Evolutionary conservation across 768 basidiomycete species (phyloP).

Genomic region (Agrocybe praecox): DNA sequence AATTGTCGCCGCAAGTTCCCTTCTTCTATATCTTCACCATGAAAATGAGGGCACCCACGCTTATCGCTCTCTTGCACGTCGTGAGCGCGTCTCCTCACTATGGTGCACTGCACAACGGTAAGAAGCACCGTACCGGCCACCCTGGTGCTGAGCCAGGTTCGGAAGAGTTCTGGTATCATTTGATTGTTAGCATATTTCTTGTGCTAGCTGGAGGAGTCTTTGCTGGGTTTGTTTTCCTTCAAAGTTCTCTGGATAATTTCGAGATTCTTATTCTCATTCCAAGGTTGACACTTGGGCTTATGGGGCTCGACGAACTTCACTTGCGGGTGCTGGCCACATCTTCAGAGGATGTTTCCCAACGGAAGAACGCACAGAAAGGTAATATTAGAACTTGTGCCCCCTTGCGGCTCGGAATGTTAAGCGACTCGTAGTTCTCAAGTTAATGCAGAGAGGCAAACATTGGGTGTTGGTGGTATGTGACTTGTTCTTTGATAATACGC

Average conservation of each 20-base stretch:
- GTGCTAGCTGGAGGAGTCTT: constrained; percentile 90
- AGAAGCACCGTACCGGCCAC: constrained; percentile 23
- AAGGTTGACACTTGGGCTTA: constrained; percentile 87
- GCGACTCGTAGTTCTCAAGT: constrained; percentile 16
- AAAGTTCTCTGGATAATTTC: not conserved
- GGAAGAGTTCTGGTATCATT: constrained; percentile 71
- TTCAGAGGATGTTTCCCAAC: constrained; percentile 71
- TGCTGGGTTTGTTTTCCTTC: constrained; percentile 62
- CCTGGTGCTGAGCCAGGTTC: constrained; percentile 7
- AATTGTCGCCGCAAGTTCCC: not conserved
- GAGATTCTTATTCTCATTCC: too few relatives aligned
- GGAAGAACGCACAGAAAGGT: constrained; percentile 74
- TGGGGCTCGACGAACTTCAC: constrained; percentile 95
- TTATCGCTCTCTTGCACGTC: constrained; percentile 17
- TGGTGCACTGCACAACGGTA: not conserved
- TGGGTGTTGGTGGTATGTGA: constrained; percentile 90
- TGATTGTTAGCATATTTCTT: constrained; percentile 63
- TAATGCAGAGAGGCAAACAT: constrained; percentile 72
- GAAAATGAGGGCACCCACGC: constrained; percentile 20
- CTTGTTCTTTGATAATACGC: not conserved
- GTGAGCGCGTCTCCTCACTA: constrained; percentile 18
- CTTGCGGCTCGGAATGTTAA: not conserved
- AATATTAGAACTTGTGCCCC: not conserved
- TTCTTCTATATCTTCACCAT: constrained; percentile 10
- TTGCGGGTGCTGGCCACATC: constrained; percentile 83